Evolutionary conservation across 176 grass and related monocot genomes (phyloP), one percentile per base, ranked within the genome.

Genomic region (Oryza coarctata): DNA sequence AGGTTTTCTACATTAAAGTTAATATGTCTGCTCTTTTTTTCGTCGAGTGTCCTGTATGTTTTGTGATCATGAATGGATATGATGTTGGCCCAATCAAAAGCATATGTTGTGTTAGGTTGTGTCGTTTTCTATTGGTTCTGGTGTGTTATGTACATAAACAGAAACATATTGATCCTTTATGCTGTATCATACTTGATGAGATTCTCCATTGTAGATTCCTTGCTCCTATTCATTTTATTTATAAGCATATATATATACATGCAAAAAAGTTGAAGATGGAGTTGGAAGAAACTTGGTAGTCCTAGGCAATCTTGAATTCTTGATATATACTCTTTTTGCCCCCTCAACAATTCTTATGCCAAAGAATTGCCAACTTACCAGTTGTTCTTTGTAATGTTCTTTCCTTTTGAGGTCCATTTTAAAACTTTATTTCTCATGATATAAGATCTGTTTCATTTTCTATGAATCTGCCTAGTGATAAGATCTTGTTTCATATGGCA

Each of bases 141-240:
- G 67, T 79, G 41, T 79, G 63, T 79, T 52, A 25, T 17, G 17
- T 50, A 5, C 30, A 20, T 26, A 49, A 80, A 27, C 39, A 66
- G n/a, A 55, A 62, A 27, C 17, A 39, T 70, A 68, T 38, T 27
- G 14, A 14, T 80, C n/a, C 31, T 78, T 65, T 45, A 31, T 80
- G 65, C 18, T 67, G 31, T 58, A 68, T 52, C 77, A 39, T 29
- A 39, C 32, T 35, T 58, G 47, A 81, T 26, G 5, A 20, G 31
- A 81, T 36, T 81, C 23, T 14, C 3, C 61, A 15, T 8, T 29
- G 0, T 17, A 29, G 23, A 71, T 69, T 49, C 20, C 36, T 72
- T 80, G 64, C 30, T 38, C 29, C 25, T 27, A 80, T 80, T 68
- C 1, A 8, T 25, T 81, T 71, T 58, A 45, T 78, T 45, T 43